These are phyloP conservation scores for Trichoderma sp. DNA, from an alignment of 2,329 filamentous ascomycete species.

Conservation along the genomic window DNA sequence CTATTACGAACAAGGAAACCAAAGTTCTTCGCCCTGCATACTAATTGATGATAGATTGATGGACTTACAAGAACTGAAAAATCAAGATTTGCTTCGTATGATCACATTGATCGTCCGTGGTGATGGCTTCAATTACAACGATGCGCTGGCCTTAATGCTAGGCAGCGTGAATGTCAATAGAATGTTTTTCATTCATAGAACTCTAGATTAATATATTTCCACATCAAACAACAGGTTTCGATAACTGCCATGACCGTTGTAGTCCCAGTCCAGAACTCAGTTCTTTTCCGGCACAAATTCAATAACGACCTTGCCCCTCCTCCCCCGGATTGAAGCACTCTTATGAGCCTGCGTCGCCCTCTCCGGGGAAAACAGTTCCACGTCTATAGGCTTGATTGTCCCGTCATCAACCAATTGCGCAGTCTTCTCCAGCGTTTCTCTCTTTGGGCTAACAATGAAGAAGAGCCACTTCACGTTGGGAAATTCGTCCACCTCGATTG, in stretches of 20 bases:
- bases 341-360: slow-evolving; percentile 35
- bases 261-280: not conserved
- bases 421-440: slow-evolving; percentile 28
- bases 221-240: not conserved
- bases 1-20: not conserved
- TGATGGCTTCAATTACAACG: not conserved
- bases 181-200: not conserved
- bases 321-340: slow-evolving; percentile 29
- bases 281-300: slow-evolving; percentile 28
- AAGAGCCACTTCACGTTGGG: slow-evolving; percentile 34
- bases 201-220: not conserved
- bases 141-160: not conserved
- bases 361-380: slow-evolving; percentile 31
- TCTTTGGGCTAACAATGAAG: slow-evolving; percentile 35
- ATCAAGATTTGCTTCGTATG: not conserved
- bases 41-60: not conserved
- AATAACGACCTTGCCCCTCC: slow-evolving; percentile 35
- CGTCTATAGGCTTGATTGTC: slow-evolving; percentile 27
- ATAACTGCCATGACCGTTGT: not conserved
- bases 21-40: too few species aligned
- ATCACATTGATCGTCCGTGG: slow-evolving; percentile 6
- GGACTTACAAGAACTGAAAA: not conserved
- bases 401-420: slow-evolving; percentile 32
- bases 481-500: slow-evolving; percentile 27
- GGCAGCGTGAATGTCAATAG: not conserved